Conservation (phyloP, 306 rosid species). For the Fragaria iinumae region DNA sequence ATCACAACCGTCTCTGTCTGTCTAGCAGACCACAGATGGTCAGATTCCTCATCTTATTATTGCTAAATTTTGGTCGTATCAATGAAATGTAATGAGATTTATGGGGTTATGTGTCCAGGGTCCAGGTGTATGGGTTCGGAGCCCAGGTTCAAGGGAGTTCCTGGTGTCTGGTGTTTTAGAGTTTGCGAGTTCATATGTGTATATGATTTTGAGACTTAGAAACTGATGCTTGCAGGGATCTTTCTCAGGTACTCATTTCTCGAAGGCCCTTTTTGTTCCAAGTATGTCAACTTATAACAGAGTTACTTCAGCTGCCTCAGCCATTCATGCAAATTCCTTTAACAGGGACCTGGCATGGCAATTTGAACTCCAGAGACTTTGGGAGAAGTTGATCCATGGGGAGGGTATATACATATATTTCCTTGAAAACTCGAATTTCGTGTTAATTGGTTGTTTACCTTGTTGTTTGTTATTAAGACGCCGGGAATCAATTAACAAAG, state of each 20-base stretch:
- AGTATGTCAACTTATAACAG: constrained; percentile 58
- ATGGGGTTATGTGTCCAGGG: neutral
- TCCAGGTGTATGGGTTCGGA: neutral
- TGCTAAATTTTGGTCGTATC: neutral
- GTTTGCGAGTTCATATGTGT: neutral
- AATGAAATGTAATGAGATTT: neutral
- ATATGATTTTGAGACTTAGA: constrained; percentile 10
- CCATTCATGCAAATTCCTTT: constrained; percentile 38
- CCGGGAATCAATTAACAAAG: neutral
- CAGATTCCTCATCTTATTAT: neutral
- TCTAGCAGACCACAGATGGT: neutral
- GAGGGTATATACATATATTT: constrained; percentile 42
- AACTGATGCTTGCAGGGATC: constrained; percentile 22
- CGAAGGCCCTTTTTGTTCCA: constrained; percentile 74
- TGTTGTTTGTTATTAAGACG: neutral
- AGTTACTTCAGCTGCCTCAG: constrained; percentile 59
- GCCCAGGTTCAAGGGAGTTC: neutral
- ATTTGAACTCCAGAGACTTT: constrained; percentile 52
- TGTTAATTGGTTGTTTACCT: neutral
- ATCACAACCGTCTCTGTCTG: neutral
- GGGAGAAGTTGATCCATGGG: constrained; percentile 66
- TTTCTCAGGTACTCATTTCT: constrained; percentile 55
- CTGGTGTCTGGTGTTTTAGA: neutral
- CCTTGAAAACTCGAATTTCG: constrained; percentile 8
- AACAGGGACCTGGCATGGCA: constrained; percentile 70